Base-by-base conservation (phyloP, 2,329 filamentous ascomycete genomes). In the Penicillium thymicola region DNA sequence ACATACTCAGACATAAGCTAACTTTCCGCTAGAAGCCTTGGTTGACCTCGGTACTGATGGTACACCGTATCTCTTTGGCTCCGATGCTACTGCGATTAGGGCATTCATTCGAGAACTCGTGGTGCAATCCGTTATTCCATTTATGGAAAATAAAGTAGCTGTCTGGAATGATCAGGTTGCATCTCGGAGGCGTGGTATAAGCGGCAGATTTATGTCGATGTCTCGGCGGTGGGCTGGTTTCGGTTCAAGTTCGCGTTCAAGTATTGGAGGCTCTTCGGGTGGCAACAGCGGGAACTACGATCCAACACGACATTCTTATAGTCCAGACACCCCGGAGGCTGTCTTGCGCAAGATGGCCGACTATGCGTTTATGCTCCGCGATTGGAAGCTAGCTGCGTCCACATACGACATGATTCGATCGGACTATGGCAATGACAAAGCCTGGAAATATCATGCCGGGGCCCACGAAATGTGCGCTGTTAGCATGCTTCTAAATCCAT, bases 151-250 rank as follows among this genome's bases (percentile, higher is more conserved):
- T 54, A 87, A 89, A 62, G 85, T 96, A 11, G 88, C 91, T 6
- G 81, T 92, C 5, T 99, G 94, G 95, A 99, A 99, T 69, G 94
- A 99, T 67, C 93, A 97, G 73, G 89, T 97, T 27, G 92, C 93
- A 16, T 97, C 95, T 13, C 85, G 90, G 57, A 83, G 95, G 55
- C 87, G 91, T 68, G 95, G 95, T 14, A 82, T 99, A 46, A 89
- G 89, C 54, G 95, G 95, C 11, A 86, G 92, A n/a, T 93, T 99
- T 73, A 92, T 96, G 81, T 96, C 89, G 10, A 80, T 99, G 55
- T 96, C 92, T 0, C 92, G 94, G 68, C 88, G 92, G 64, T 97
- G 91, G 86, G 85, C 89, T 8, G 86, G 87, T 1, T 96, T 97
- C 67, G 90, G 91, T 32, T 80, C 83, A 43, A 80, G 81, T 46